Evolutionary conservation across 75 land plant species (phyloP).

Genomic region (Cryptomeria japonica): DNA sequence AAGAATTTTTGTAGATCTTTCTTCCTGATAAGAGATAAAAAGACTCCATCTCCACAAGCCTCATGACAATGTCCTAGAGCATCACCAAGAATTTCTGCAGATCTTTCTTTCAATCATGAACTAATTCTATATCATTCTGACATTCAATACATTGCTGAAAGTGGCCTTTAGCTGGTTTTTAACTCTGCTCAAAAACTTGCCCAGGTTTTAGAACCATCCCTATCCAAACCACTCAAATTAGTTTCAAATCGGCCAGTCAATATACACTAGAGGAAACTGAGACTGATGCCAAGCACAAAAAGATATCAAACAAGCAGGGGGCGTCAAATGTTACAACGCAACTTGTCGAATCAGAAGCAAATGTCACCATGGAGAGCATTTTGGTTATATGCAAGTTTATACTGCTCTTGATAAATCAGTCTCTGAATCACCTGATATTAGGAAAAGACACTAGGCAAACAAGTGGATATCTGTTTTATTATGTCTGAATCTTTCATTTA

Average conservation of each 20-base stretch:
- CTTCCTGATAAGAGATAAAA: no score
- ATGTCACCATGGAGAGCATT: not conserved
- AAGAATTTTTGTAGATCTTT: no score
- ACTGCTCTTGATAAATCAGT: not conserved
- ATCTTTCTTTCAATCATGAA: no score
- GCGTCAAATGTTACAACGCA: not conserved
- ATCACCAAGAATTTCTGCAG: no score
- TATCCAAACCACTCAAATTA: no score
- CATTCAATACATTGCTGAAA: no score
- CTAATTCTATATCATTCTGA: no score
- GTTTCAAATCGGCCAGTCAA: not conserved
- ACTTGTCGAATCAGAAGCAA: not conserved
- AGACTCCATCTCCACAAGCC: no score
- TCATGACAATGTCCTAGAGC: no score
- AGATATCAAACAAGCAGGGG: not conserved
- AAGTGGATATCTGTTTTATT: not conserved
- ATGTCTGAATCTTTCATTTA: not conserved
- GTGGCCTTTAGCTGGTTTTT: no score
- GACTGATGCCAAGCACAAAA: not conserved
- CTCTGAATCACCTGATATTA: not conserved
- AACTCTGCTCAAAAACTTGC: no score
- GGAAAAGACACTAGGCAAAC: not conserved
- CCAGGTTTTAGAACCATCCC: no score
- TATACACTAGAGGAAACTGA: not conserved
- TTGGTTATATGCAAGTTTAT: not conserved